These are phyloP conservation scores for Arachis monticola DNA, from an alignment of 331 rosid genomes.

Conservation along the genomic window DNA sequence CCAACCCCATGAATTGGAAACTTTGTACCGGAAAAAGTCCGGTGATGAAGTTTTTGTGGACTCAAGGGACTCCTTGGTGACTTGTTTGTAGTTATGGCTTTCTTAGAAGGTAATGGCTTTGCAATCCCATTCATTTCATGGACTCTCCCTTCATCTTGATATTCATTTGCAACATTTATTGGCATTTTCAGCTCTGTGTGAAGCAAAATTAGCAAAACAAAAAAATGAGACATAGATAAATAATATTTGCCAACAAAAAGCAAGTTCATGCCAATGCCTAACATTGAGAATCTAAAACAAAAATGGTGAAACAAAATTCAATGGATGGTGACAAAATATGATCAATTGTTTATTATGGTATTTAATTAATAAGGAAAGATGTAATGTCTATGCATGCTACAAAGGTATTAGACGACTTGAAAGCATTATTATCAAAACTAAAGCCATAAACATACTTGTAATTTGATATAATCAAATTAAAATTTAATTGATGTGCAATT, in stretches of 20 bases:
- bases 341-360: not conserved
- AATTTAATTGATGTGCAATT: not conserved
- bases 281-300: slow-evolving; percentile 7
- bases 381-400: not conserved
- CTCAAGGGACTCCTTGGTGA: slow-evolving; percentile 49
- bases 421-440: not conserved
- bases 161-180: slow-evolving; percentile 52
- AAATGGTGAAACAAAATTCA: slow-evolving; percentile 5
- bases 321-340: not conserved
- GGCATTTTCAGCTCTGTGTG: slow-evolving; percentile 58
- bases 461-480: not conserved
- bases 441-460: slow-evolving; percentile 9
- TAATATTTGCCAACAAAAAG: slow-evolving; percentile 15
- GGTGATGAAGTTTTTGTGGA: slow-evolving; percentile 41
- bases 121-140: slow-evolving; percentile 44
- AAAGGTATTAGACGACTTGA: not conserved
- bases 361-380: slow-evolving; percentile 12
- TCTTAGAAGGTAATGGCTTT: slow-evolving; percentile 46
- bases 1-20: slow-evolving; percentile 42
- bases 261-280: slow-evolving; percentile 16
- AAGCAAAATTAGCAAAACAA: slow-evolving; percentile 46
- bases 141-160: slow-evolving; percentile 39
- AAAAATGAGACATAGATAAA: slow-evolving; percentile 44
- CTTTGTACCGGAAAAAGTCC: slow-evolving; percentile 17
- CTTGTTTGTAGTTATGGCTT: slow-evolving; percentile 33